Evolutionary conservation across 768 basidiomycete genomes (phyloP).

Genomic region (Fomitopsis serialis): DNA sequence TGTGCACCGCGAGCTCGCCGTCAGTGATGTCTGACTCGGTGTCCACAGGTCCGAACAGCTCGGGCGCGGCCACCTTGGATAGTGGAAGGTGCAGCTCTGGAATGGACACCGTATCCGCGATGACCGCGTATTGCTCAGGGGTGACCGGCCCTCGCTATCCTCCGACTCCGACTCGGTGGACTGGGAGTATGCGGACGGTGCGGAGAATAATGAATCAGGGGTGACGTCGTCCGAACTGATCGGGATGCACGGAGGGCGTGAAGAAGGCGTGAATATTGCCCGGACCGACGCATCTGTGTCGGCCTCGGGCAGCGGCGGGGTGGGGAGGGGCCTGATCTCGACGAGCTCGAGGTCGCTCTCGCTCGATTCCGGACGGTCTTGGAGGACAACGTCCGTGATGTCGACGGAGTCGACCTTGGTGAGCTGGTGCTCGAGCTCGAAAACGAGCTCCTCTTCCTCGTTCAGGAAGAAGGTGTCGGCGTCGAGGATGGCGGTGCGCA

Average conservation of each 20-base stretch:
- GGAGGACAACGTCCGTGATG: neutral
- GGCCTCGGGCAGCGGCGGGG: neutral
- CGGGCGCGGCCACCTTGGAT: neutral
- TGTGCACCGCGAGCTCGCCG: neutral
- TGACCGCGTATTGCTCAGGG: slow-evolving; percentile 9
- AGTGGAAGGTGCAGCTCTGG: slow-evolving; percentile 12
- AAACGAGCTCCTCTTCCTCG: neutral
- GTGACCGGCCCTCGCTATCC: slow-evolving; percentile 18
- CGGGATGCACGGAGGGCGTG: too few species aligned
- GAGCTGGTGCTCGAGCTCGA: neutral
- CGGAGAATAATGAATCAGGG: neutral
- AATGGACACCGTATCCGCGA: slow-evolving; percentile 2
- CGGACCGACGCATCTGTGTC: neutral
- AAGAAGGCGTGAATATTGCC: neutral
- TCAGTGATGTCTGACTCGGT: neutral
- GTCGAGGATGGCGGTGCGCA: slow-evolving; percentile 51
- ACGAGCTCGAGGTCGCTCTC: neutral
- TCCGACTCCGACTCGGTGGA: neutral
- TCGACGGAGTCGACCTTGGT: neutral
- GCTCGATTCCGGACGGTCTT: neutral
- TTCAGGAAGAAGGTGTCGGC: slow-evolving; percentile 52
- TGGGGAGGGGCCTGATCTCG: neutral
- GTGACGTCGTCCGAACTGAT: neutral
- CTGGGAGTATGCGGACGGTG: neutral
- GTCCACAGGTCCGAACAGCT: neutral